Evolutionary conservation across 805 yeast genomes (phyloP), one percentile per base, ranked within the genome.

Genomic region (Pichia rugopelliculosa): DNA sequence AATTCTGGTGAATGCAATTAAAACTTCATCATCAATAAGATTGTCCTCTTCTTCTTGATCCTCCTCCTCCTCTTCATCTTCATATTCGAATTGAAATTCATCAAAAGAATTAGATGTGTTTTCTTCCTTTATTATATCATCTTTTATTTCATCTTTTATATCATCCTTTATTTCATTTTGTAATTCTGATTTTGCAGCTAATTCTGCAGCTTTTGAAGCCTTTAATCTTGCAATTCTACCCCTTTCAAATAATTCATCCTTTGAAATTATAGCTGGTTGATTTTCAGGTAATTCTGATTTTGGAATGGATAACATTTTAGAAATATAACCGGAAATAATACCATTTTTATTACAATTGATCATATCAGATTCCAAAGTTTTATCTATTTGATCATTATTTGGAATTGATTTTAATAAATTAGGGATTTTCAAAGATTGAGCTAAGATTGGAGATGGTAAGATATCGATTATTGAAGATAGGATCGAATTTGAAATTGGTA

Each of bases 281-380:
- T 74, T 76, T 33, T 69, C 68, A 1, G 97, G 96, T 22, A 91
- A 67, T 47, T 89, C 96, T 18, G 72, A 76, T 47, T 80, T 83
- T 1, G 96, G 96, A 20, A 93, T 75, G 0, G 96, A 87, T 1
- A 93, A 64, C 70, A 91, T 86, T 58, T 93, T 93, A 1, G 97
- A 88, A 0, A 91, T 87, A 63, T 84, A 93, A 0, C 95, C 95
- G 58, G 77, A 72, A 3, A 70, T 69, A 0, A 87, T 81, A 1
- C 90, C 86, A 1, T 69, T 57, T n/a, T 74, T 66, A 53, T 84
- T 84, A 68, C 98, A 91, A 0, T 62, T 55, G 24, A 71, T 59
- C 80, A 93, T 83, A 1, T 87, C 76, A 4, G 69, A 57, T 41
- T 71, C 68, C 39, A 87, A 67, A 0, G 51, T 59, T 0, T 70